Conservation (phyloP, 2,329 filamentous ascomycete species). For the Monosporascus sp. region DNA sequence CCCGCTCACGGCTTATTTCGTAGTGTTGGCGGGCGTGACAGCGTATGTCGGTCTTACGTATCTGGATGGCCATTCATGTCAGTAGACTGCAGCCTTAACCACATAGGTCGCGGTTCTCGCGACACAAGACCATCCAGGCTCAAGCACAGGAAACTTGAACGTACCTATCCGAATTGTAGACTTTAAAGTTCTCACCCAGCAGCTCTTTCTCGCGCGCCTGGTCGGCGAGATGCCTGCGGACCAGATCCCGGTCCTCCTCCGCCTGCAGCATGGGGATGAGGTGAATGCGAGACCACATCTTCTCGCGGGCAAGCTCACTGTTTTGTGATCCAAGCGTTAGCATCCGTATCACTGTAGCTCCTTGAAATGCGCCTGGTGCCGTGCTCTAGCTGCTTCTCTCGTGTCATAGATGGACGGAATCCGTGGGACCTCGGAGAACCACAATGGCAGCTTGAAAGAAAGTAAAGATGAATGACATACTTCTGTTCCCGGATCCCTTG, state of each 20-base stretch:
- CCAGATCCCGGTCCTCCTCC: slow-evolving; percentile 93
- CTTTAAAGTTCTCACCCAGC: slow-evolving; percentile 73
- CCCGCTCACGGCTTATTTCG: slow-evolving; percentile 40
- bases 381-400: too few species aligned
- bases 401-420: too few species aligned
- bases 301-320: slow-evolving; percentile 91
- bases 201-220: slow-evolving; percentile 87
- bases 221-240: slow-evolving; percentile 79
- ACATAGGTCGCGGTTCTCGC: background rate
- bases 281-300: slow-evolving; percentile 97
- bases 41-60: slow-evolving; percentile 79
- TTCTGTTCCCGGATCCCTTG: slow-evolving; percentile 85
- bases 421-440: too few species aligned
- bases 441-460: background rate
- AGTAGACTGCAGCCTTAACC: background rate
- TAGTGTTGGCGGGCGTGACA: slow-evolving; percentile 58
- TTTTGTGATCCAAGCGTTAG: too few species aligned
- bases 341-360: too few species aligned
- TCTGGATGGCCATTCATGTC: slow-evolving; percentile 35
- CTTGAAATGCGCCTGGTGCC: too few species aligned
- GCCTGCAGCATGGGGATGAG: slow-evolving; percentile 90
- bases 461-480: slow-evolving; percentile 46
- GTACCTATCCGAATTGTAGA: slow-evolving; percentile 86
- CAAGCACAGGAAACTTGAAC: slow-evolving; percentile 22
- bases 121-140: slow-evolving; percentile 1